Percentiles rank a stretch among this genome's conserved stretches.
These are phyloP conservation scores for Venturia pyrina DNA, from an alignment of 2,329 filamentous ascomycete species.

Conservation along the genomic window DNA sequence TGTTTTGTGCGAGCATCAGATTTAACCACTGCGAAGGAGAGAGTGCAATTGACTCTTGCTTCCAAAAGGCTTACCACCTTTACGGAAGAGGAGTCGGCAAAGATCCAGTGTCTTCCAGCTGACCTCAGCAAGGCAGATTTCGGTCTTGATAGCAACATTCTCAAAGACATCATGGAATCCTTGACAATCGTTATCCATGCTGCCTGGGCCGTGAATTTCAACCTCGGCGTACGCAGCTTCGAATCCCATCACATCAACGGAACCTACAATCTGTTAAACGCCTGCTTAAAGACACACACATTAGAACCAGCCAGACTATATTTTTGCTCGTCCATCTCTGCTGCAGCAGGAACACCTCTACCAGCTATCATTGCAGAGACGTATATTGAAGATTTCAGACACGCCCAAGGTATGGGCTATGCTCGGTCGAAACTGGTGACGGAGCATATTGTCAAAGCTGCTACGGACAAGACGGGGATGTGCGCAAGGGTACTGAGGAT, in stretches of 20 bases:
- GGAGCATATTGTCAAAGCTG: constrained; percentile 33
- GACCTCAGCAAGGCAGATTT: constrained; percentile 7
- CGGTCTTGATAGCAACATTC: constrained; percentile 16
- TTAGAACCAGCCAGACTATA: not conserved
- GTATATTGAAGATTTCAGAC: constrained; percentile 12
- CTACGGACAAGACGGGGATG: constrained; percentile 23
- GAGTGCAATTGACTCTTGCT: not conserved
- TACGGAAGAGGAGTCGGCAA: not conserved
- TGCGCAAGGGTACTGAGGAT: constrained; percentile 22
- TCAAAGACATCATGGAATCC: constrained; percentile 14
- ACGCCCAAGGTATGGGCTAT: constrained; percentile 42
- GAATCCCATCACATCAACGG: constrained; percentile 35
- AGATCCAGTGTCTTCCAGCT: not conserved
- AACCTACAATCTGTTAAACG: not conserved
- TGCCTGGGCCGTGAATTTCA: constrained; percentile 50
- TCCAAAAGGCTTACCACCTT: not conserved
- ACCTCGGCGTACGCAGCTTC: constrained; percentile 41
- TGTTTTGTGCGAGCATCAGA: constrained; percentile 41
- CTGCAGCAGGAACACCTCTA: not conserved
- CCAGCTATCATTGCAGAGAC: not conserved
- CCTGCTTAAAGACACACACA: not conserved
- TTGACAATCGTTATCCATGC: constrained; percentile 40
- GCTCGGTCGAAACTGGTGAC: constrained; percentile 41
- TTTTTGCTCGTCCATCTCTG: constrained; percentile 1
- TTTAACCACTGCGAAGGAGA: constrained; percentile 22